These are phyloP conservation scores for Puccinia triticina DNA, from an alignment of 1,284 basidiomycete genomes.

Conservation along the genomic window DNA sequence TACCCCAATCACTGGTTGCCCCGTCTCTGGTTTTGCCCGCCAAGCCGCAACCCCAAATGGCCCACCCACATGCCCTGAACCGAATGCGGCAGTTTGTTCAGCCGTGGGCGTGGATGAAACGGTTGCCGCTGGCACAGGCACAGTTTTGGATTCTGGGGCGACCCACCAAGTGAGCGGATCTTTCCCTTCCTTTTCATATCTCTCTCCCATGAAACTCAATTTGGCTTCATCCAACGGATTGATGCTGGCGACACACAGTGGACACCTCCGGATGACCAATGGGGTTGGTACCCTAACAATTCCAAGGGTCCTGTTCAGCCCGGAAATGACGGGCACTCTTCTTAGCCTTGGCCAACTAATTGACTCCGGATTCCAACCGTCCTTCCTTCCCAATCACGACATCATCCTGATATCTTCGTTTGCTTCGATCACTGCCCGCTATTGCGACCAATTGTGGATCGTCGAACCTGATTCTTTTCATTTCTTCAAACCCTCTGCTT, in stretches of 20 bases:
- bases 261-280: neutral
- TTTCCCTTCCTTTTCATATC: neutral
- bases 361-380: neutral
- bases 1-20: neutral
- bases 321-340: conserved; percentile 16
- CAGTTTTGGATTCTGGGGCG: conserved; percentile 23
- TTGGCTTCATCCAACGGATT: neutral
- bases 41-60: neutral
- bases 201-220: neutral
- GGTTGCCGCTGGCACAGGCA: neutral
- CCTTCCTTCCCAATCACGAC: neutral
- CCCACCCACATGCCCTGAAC: neutral
- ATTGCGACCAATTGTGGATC: neutral
- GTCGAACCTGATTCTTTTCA: too few relatives aligned
- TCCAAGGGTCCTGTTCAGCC: neutral
- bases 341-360: conserved; percentile 31
- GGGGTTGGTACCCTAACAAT: neutral
- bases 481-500: too few relatives aligned
- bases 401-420: neutral
- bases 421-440: neutral
- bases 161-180: conserved; percentile 18
- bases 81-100: neutral
- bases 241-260: conserved; percentile 27
- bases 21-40: conserved; percentile 18
- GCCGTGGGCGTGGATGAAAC: too few relatives aligned